Percentiles rank a stretch among this genome's conserved stretches.
These are phyloP conservation scores for Cantharellus cinnabarinus DNA, from an alignment of 768 basidiomycete species.

Conservation along the genomic window DNA sequence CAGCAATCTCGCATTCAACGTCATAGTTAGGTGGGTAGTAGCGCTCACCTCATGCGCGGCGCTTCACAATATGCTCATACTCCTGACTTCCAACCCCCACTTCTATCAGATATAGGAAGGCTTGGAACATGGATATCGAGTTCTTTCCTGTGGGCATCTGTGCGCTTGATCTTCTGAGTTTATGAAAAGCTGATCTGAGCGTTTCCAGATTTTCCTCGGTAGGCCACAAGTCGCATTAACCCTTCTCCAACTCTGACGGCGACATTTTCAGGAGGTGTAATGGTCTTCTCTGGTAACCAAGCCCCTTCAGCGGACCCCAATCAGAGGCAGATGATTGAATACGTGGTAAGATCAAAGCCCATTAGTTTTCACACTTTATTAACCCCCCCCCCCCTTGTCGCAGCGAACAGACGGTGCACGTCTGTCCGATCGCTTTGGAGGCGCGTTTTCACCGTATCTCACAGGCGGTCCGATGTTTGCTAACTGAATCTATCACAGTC, in stretches of 20 bases:
- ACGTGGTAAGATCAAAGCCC: too few relatives aligned
- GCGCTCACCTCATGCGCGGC: background rate
- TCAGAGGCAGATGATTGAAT: background rate
- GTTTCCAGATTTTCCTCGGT: background rate
- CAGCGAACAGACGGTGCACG: too few relatives aligned
- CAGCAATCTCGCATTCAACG: background rate
- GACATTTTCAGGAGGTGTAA: background rate
- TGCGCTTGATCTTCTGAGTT: background rate
- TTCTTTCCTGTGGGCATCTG: background rate
- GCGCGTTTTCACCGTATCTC: too few relatives aligned
- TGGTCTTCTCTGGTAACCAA: background rate
- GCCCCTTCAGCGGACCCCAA: background rate
- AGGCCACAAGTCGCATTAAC: background rate
- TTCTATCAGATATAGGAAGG: background rate
- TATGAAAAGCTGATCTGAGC: background rate
- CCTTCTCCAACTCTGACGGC: background rate
- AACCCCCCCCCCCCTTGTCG: too few relatives aligned
- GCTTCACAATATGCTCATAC: too few relatives aligned
- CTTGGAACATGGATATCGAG: background rate
- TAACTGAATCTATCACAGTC: background rate
- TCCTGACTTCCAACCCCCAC: background rate
- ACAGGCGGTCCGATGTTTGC: too few relatives aligned
- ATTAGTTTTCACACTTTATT: too few relatives aligned
- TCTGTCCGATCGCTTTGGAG: too few relatives aligned
- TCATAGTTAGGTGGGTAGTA: background rate